A percentile compares a stretch with the other conserved stretches of the same genome.
phyloP scores from a whole-genome alignment of 441 rosid species.

The Eruca vesicaria region DNA sequence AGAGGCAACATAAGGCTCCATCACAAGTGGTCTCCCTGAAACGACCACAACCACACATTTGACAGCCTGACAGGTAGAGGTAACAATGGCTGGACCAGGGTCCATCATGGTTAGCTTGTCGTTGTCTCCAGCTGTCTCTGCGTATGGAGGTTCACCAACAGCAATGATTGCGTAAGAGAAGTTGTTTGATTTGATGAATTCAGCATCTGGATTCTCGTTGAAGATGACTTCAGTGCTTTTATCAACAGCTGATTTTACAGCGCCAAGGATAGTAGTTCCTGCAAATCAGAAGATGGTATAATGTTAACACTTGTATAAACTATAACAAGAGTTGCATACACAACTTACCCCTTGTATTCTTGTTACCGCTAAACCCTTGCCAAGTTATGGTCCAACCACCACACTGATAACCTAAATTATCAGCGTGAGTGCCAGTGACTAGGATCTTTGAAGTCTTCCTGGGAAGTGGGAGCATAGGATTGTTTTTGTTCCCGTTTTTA shows the following conservation, averaged over 20 bases:
- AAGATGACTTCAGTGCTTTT: constrained; percentile 49
- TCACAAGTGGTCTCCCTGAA: constrained; percentile 63
- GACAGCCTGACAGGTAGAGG: constrained; percentile 47
- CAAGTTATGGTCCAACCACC: constrained; percentile 77
- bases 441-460: constrained; percentile 54
- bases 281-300: neutral
- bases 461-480: constrained; percentile 59
- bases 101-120: constrained; percentile 52
- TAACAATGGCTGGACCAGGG: constrained; percentile 50
- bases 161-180: constrained; percentile 59
- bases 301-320: neutral
- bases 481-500: constrained; percentile 56
- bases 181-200: constrained; percentile 52
- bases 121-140: constrained; percentile 64
- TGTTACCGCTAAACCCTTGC: constrained; percentile 67
- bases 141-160: constrained; percentile 68
- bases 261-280: constrained; percentile 71
- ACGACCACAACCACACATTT: constrained; percentile 60
- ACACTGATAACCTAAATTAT: constrained; percentile 72
- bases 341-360: constrained; percentile 49
- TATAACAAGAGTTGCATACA: neutral
- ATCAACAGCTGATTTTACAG: constrained; percentile 53
- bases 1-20: constrained; percentile 57
- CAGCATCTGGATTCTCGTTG: constrained; percentile 51
- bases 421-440: constrained; percentile 69